Evolutionary conservation across 2,329 filamentous ascomycete genomes (phyloP).

Genomic region (Ascochyta fabae): DNA sequence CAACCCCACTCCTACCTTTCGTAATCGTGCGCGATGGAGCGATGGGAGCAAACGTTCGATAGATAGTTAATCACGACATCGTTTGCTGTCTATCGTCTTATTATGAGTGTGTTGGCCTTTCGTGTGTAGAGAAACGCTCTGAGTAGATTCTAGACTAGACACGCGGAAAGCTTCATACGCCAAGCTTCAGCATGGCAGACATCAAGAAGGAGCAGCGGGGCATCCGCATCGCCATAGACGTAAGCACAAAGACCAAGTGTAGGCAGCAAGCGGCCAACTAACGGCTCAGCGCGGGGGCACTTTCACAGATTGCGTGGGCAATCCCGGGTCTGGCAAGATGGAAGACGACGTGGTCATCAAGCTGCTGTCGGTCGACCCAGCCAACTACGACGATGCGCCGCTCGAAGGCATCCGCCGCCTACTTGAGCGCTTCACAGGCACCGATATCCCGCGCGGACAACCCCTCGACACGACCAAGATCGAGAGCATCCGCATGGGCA

Average conservation of each 20-base stretch:
- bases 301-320: constrained; percentile 91
- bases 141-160: background rate
- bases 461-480: constrained; percentile 82
- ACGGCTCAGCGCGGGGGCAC: constrained; percentile 74
- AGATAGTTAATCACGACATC: constrained; percentile 8
- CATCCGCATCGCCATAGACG: constrained; percentile 75
- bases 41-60: background rate
- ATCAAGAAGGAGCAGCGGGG: constrained; percentile 55
- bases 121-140: background rate
- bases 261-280: constrained; percentile 16
- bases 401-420: constrained; percentile 89
- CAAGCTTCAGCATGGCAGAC: constrained; percentile 30
- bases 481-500: constrained; percentile 94
- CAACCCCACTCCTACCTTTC: background rate
- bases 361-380: constrained; percentile 86
- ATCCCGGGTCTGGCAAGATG: constrained; percentile 71
- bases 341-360: constrained; percentile 83
- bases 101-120: background rate
- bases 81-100: background rate
- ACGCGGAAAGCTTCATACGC: background rate
- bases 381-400: constrained; percentile 89
- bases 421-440: constrained; percentile 75
- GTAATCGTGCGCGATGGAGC: constrained; percentile 2
- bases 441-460: constrained; percentile 79
- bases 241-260: constrained; percentile 18